These are phyloP conservation scores for Phallus indusiatus DNA, from an alignment of 768 basidiomycete species.

Conservation along the genomic window DNA sequence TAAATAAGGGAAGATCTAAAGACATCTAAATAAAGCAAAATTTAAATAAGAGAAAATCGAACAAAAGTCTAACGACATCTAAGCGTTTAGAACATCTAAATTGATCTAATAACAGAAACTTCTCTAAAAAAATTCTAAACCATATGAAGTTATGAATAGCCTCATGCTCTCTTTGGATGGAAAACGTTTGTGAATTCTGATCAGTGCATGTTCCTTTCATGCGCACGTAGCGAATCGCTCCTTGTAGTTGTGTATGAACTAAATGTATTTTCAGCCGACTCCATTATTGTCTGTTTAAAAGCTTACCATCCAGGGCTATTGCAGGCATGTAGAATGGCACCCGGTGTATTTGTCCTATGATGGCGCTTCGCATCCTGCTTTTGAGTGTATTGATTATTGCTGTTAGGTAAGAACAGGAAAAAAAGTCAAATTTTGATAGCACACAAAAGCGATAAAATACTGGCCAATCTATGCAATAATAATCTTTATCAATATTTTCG, in stretches of 20 bases:
- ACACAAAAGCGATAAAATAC: background rate
- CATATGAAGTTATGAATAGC: no score
- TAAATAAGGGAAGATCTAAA: no score
- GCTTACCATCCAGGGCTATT: background rate
- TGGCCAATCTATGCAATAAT: background rate
- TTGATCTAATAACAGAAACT: no score
- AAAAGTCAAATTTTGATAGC: background rate
- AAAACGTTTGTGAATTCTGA: no score
- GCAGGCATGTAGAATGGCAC: background rate
- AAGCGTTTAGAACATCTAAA: no score
- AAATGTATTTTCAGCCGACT: background rate
- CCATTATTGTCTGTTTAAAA: background rate
- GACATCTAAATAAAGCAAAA: no score
- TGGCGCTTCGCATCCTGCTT: background rate
- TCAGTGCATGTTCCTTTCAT: background rate
- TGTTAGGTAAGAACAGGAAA: background rate
- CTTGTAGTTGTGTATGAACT: background rate
- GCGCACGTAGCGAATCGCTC: background rate
- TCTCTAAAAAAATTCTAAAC: no score
- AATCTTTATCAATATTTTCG: background rate
- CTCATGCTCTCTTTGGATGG: no score
- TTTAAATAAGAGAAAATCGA: no score
- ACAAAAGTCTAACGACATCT: no score
- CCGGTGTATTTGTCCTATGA: background rate
- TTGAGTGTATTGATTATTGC: background rate